Conservation (phyloP, 2,329 filamentous ascomycete species). For the Colletotrichum graminicola region DNA sequence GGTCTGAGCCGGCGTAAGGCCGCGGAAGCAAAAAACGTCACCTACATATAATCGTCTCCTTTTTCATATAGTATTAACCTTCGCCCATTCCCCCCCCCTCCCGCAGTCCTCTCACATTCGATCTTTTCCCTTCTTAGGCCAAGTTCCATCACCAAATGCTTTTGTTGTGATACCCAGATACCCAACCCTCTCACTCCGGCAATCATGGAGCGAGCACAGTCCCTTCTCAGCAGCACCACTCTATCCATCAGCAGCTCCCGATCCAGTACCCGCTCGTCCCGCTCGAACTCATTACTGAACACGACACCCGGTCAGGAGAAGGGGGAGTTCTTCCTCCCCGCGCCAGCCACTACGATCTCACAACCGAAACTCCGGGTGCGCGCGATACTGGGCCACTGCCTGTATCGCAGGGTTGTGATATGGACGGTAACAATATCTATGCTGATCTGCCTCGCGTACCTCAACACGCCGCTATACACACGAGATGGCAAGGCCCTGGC, state of each 20-base stretch:
- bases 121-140: conserved; percentile 8
- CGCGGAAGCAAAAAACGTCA: conserved; percentile 34
- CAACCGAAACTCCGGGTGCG: conserved; percentile 56
- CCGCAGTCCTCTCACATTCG: neutral
- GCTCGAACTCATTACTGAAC: conserved; percentile 40
- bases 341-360: conserved; percentile 39
- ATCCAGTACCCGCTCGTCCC: conserved; percentile 42
- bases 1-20: conserved; percentile 39
- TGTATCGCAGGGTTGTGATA: conserved; percentile 65
- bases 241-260: conserved; percentile 40
- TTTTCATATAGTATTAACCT: conserved; percentile 39
- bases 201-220: conserved; percentile 43
- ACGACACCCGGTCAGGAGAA: conserved; percentile 34
- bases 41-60: conserved; percentile 18
- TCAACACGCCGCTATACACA: conserved; percentile 49
- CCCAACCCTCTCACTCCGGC: conserved; percentile 37
- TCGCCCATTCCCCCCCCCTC: conserved; percentile 18
- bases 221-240: conserved; percentile 41
- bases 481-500: conserved; percentile 44
- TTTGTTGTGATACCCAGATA: conserved; percentile 41
- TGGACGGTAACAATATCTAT: conserved; percentile 60
- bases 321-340: conserved; percentile 40
- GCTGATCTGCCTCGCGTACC: conserved; percentile 57
- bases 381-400: conserved; percentile 62
- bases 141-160: conserved; percentile 37